Evolutionary conservation across 148 eudicot genomes (phyloP).

Genomic region (Rhododendron griersonianum): DNA sequence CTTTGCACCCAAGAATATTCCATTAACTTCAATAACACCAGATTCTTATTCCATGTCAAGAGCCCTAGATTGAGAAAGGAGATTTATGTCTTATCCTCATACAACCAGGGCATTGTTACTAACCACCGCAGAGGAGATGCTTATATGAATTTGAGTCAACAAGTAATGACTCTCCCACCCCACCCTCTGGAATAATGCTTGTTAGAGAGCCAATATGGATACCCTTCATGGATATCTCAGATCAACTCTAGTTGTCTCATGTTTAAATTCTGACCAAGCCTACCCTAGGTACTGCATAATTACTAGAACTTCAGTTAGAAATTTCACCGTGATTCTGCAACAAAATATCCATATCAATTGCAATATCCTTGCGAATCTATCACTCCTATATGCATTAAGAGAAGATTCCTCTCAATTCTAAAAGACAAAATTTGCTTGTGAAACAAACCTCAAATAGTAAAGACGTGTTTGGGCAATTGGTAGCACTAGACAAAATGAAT

Average conservation of each 20-base stretch:
- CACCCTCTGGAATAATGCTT: background rate
- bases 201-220: background rate
- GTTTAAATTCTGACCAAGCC: background rate
- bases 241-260: background rate
- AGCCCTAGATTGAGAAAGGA: background rate
- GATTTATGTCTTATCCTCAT: background rate
- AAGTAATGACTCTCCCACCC: background rate
- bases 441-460: background rate
- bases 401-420: background rate
- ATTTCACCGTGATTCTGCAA: background rate
- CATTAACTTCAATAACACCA: background rate
- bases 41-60: background rate
- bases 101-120: background rate
- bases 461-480: too few species aligned
- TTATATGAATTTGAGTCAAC: background rate
- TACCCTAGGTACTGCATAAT: background rate
- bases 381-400: background rate
- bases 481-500: too few species aligned
- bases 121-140: background rate
- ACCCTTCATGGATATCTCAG: background rate
- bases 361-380: background rate
- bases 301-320: background rate
- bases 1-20: background rate
- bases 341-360: background rate
- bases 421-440: background rate